Evolutionary conservation across 2,329 filamentous ascomycete species (phyloP), one percentile per base, ranked within the genome.

Genomic region (Xylaria polymorpha): DNA sequence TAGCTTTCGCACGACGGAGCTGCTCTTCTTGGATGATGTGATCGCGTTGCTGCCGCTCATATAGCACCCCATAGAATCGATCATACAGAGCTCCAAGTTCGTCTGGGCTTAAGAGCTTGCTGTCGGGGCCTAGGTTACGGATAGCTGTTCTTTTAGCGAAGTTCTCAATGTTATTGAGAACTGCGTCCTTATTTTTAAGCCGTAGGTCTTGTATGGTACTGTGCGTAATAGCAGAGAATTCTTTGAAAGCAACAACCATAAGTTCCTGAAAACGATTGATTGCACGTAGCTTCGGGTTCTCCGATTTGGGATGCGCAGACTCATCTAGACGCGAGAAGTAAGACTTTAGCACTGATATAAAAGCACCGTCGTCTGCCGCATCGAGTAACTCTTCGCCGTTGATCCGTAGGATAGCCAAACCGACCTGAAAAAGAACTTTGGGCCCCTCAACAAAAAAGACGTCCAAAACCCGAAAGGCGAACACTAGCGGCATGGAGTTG

Each of bases 171-270:
- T 94, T 98, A 79, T 94, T 94, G 65, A 99, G 85, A 39, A 99
- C 96, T 0, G 92, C 91, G 77, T 96, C 93, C 81, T 98, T 98
- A 81, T 98, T 97, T 81, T 94, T 97, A 48, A 92, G 86, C 25
- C 96, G 90, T 77, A 97, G 87, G 73, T 98, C 96, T 0, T 92
- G 92, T 69, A 99, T 94, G 60, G 91, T 97, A 77, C 90, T 91
- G 78, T 99, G 95, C 0, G 96, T 99, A 74, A 99, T 97, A 48
- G 91, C 93, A 0, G 95, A 92, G 78, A 99, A 99, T 78, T 99
- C 96, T 75, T 98, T 98, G 83, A 99, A 99, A 0, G 96, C 96
- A 22, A 98, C 96, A 3, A 99, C 96, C 94, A 99, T 98, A 66
- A 99, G 88, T 80, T 98, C 96, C 77, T 99, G 96, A 79, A 99